Evolutionary conservation across 2,329 filamentous ascomycete genomes (phyloP), one percentile per base, ranked within the genome.

Genomic region (Raffaelea ambrosiae): DNA sequence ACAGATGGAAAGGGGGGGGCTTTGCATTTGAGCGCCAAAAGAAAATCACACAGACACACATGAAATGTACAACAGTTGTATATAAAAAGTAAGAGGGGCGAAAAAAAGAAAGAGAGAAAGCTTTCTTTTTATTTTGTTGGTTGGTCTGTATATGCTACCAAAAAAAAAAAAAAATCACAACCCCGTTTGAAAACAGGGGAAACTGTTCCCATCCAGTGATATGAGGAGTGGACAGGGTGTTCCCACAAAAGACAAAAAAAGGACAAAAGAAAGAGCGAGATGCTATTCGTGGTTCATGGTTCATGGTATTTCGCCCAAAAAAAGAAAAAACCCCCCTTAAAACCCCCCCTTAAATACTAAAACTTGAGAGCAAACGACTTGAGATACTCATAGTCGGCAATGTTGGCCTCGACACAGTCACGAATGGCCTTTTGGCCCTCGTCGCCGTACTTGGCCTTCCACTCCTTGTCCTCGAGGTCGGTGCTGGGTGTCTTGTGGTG

Each of bases 351-450:
- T 20, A n/a, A 19, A n/a, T 3, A 10, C 41, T 64, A 79, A 52
- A 79, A 69, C 64, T 78, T 77, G 59, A 88, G 72, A 51, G 81
- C 81, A 66, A 88, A 93, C 58, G 79, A 75, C 75, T 86, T 90
- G 64, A 93, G 68, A 61, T 90, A 88, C 65, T 91, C 84, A 63
- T 93, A 93, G 61, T 88, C 76, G 44, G 74, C 71, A 43, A 86
- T 68, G 58, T 88, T 90, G 47, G 76, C 81, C 51, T 86, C 75
- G 35, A 90, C 86, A 13, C 77, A 83, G 57, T 81, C 71, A 51
- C 81, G 72, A 47, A 93, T 91, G 42, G 83, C 63, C 61, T 79
- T 81, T 48, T 83, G 81, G 13, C 72, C 85, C 58, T 88, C 76
- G 42, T 81, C 74, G 31, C 87, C 87, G 58, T 77, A 93, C 66